phyloP scores from a whole-genome alignment of 441 rosid genomes.

The Syzygium malaccense region DNA sequence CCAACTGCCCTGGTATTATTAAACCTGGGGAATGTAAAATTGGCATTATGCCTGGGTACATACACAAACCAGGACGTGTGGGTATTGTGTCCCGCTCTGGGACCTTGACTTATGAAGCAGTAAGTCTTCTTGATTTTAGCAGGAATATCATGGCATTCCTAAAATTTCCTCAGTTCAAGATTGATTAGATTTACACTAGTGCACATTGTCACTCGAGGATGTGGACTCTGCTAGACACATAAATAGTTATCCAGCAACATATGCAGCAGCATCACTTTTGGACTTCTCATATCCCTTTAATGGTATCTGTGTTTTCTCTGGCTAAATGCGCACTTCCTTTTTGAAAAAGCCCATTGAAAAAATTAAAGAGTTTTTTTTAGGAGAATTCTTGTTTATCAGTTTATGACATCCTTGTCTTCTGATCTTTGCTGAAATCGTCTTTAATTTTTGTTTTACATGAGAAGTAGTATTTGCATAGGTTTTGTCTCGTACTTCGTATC shows the following conservation, averaged over 20 bases:
- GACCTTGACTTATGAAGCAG: conserved; percentile 94
- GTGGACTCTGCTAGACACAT: background rate
- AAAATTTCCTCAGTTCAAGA: background rate
- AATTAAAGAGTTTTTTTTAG: background rate
- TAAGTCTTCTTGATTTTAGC: conserved; percentile 18
- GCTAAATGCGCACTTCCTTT: background rate
- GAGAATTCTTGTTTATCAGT: background rate
- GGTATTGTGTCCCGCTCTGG: conserved; percentile 96
- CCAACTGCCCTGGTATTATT: conserved; percentile 92
- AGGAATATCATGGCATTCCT: background rate
- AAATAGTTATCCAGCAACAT: background rate
- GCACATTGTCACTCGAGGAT: too few species aligned
- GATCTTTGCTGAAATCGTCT: background rate
- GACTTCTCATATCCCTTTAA: background rate
- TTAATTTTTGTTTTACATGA: background rate
- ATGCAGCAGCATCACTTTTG: background rate
- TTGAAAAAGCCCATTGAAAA: background rate
- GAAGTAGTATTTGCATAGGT: background rate
- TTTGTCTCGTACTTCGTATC: background rate
- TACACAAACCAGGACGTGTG: conserved; percentile 84
- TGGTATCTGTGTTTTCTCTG: background rate
- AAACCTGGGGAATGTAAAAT: conserved; percentile 96
- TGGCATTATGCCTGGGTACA: conserved; percentile 94
- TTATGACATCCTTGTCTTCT: background rate
- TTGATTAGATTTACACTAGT: background rate